A percentile compares a stretch with the other conserved stretches of the same genome.
phyloP scores from a whole-genome alignment of 371 early-diverging fungal genomes.

The Mucor circinelloides region DNA sequence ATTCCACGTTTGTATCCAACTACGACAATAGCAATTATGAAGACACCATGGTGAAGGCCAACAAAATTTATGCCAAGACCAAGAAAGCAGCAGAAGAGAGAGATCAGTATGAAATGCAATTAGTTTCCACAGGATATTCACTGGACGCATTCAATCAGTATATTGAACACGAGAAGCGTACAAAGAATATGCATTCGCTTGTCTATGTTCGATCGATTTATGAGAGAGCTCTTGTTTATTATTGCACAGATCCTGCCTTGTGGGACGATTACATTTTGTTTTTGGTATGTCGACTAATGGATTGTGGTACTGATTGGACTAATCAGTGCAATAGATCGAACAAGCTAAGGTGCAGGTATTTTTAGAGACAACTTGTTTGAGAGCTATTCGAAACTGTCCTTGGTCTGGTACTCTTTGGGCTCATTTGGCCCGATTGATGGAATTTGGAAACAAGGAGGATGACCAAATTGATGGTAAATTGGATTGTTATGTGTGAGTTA shows the following conservation, averaged over 20 bases:
- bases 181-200: constrained; percentile 24
- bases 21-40: constrained; percentile 62
- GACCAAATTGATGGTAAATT: constrained; percentile 30
- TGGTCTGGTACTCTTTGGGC: constrained; percentile 72
- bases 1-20: constrained; percentile 66
- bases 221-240: constrained; percentile 63
- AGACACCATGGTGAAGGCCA: constrained; percentile 58
- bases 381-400: constrained; percentile 70
- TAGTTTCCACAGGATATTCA: constrained; percentile 40
- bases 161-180: constrained; percentile 48
- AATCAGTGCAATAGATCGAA: constrained; percentile 29
- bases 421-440: constrained; percentile 41
- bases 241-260: constrained; percentile 57
- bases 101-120: constrained; percentile 57
- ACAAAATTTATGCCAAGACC: constrained; percentile 48
- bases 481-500: not conserved
- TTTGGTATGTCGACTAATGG: constrained; percentile 35
- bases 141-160: constrained; percentile 53
- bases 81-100: constrained; percentile 47
- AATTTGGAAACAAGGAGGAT: constrained; percentile 9
- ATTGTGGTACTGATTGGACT: not conserved
- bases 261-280: constrained; percentile 77
- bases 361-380: constrained; percentile 32
- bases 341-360: constrained; percentile 24
- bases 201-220: constrained; percentile 56